phyloP scores from a whole-genome alignment of 1,284 basidiomycete species.

The Tilletia setariae region DNA sequence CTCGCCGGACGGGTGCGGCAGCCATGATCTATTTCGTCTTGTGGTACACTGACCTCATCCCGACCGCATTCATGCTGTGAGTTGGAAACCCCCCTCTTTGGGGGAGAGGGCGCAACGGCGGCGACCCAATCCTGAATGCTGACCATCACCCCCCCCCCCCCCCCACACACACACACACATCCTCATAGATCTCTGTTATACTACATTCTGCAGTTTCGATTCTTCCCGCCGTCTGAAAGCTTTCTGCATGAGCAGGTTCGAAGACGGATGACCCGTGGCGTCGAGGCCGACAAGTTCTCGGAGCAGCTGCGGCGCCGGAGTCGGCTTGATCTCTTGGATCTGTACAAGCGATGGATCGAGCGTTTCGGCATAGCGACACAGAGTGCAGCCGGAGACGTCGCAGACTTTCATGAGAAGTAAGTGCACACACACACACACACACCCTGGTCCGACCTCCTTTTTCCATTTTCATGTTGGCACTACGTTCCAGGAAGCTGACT shows the following conservation, averaged over 20 bases:
- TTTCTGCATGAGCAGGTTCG: constrained; percentile 48
- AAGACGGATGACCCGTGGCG: constrained; percentile 47
- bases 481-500: constrained; percentile 3
- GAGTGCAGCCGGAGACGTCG: constrained; percentile 41
- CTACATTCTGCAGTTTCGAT: constrained; percentile 50
- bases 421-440: neutral
- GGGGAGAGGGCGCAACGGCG: no score
- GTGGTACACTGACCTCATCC: constrained; percentile 52
- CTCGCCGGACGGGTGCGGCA: constrained; percentile 34
- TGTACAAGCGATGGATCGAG: constrained; percentile 49
- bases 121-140: no score
- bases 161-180: no score
- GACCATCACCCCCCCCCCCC: no score
- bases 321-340: constrained; percentile 49
- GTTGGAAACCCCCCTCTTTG: no score
- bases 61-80: constrained; percentile 45
- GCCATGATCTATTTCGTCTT: constrained; percentile 54
- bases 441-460: no score
- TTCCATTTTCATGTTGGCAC: neutral
- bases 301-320: constrained; percentile 45
- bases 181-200: constrained; percentile 39
- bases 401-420: constrained; percentile 51
- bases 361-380: constrained; percentile 42
- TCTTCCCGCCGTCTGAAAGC: constrained; percentile 50
- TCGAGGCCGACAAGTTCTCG: constrained; percentile 48